Evolutionary conservation across 2,329 filamentous ascomycete species (phyloP).

Genomic region (Pseudophaeomoniella oleicola): DNA sequence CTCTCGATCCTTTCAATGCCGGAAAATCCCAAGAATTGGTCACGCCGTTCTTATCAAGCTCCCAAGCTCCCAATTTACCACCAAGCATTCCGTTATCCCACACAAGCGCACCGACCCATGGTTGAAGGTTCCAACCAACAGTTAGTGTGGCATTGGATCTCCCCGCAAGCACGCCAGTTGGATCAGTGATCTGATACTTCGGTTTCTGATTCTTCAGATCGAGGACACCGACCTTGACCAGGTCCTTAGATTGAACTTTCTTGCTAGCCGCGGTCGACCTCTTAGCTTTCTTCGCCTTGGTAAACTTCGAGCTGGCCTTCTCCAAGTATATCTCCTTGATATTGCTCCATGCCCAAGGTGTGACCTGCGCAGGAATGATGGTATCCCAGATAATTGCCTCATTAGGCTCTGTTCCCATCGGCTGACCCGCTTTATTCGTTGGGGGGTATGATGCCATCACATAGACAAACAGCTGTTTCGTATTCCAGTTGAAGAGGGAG

Average conservation of each 20-base stretch:
- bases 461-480: conserved; percentile 95
- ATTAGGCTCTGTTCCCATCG: conserved; percentile 25
- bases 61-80: conserved; percentile 33
- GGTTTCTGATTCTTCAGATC: conserved; percentile 71
- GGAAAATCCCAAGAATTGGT: conserved; percentile 42
- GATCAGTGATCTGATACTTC: conserved; percentile 95
- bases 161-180: conserved; percentile 62
- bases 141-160: conserved; percentile 60
- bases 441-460: conserved; percentile 60
- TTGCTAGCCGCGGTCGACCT: conserved; percentile 4
- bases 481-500: conserved; percentile 97
- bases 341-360: conserved; percentile 24
- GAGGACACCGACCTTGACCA: conserved; percentile 44
- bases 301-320: conserved; percentile 13
- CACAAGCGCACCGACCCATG: conserved; percentile 78
- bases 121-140: conserved; percentile 92
- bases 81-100: conserved; percentile 48
- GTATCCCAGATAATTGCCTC: conserved; percentile 89
- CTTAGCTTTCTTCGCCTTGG: conserved; percentile 10
- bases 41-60: conserved; percentile 33
- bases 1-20: conserved; percentile 26
- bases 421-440: conserved; percentile 10
- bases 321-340: conserved; percentile 20
- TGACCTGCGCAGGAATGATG: conserved; percentile 60
- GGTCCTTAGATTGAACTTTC: conserved; percentile 3